Evolutionary conservation across 176 grass and related monocot species (phyloP).

Genomic region (Paspalum vaginatum): DNA sequence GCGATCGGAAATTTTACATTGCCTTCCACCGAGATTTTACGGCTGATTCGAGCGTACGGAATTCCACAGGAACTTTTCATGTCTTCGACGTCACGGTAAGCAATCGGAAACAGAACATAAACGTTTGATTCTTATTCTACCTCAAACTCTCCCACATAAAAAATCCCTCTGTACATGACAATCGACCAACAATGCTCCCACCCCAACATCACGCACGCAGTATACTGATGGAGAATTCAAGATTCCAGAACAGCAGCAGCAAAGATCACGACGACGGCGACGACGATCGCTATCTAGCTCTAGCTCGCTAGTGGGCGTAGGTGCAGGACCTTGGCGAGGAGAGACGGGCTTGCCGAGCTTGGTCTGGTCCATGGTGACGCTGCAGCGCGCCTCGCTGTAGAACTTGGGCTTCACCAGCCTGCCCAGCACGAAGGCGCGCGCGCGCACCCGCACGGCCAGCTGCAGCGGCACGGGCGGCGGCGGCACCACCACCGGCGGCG

Average conservation of each 20-base stretch:
- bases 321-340: constrained; percentile 65
- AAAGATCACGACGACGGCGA: background rate
- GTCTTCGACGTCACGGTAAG: background rate
- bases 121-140: constrained; percentile 39
- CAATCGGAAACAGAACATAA: background rate
- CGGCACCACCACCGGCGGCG: constrained; percentile 28
- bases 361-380: constrained; percentile 55
- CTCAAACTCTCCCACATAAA: constrained; percentile 6
- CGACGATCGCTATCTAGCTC: background rate
- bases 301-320: background rate
- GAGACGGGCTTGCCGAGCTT: constrained; percentile 59
- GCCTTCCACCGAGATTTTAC: background rate
- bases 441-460: constrained; percentile 64
- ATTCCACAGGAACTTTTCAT: background rate
- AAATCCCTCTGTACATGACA: constrained; percentile 41
- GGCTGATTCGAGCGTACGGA: background rate
- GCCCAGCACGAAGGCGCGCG: constrained; percentile 81
- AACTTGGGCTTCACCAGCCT: constrained; percentile 88
- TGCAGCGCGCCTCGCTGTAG: constrained; percentile 64
- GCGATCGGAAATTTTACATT: background rate
- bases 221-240: background rate
- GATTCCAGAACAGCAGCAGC: background rate
- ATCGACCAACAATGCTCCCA: background rate
- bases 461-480: constrained; percentile 50
- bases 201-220: background rate